Conservation (phyloP, 106 monocot genomes). For the Apostasia shenzhenica region DNA sequence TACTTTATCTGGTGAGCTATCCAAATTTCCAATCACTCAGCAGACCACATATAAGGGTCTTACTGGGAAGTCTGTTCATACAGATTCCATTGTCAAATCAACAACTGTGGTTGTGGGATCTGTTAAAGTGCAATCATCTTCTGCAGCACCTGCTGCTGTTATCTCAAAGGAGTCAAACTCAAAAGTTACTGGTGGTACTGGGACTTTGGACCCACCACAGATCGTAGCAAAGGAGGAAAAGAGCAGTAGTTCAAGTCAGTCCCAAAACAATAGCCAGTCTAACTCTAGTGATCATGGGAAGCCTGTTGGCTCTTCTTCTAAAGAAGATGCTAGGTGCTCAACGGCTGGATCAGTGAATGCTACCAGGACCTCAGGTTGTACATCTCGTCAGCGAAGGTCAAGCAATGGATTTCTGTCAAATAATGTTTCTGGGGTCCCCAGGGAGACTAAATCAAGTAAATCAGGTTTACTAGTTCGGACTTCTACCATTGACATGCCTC, state of each 20-base stretch:
- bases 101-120: slow-evolving; percentile 21
- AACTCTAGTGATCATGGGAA: slow-evolving; percentile 52
- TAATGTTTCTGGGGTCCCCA: slow-evolving; percentile 19
- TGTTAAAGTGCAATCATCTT: slow-evolving; percentile 24
- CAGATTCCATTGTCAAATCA: slow-evolving; percentile 36
- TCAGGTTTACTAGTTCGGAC: slow-evolving; percentile 25
- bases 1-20: slow-evolving; percentile 27
- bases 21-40: slow-evolving; percentile 23
- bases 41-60: slow-evolving; percentile 32
- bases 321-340: slow-evolving; percentile 59
- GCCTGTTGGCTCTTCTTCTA: slow-evolving; percentile 26
- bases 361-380: slow-evolving; percentile 27
- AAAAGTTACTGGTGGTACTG: slow-evolving; percentile 15
- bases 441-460: slow-evolving; percentile 22
- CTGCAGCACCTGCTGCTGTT: slow-evolving; percentile 14
- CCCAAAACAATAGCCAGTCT: slow-evolving; percentile 56
- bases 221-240: slow-evolving; percentile 49
- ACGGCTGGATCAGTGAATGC: slow-evolving; percentile 35
- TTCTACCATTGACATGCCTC: slow-evolving; percentile 13
- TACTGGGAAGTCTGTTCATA: slow-evolving; percentile 32
- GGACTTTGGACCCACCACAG: slow-evolving; percentile 12
- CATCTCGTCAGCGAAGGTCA: slow-evolving; percentile 53
- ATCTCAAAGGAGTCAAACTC: slow-evolving; percentile 37
- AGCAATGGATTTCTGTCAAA: slow-evolving; percentile 26
- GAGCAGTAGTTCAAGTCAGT: slow-evolving; percentile 57